Base-by-base conservation (phyloP, 1,284 basidiomycete genomes). In the Puccinia novopanici region DNA sequence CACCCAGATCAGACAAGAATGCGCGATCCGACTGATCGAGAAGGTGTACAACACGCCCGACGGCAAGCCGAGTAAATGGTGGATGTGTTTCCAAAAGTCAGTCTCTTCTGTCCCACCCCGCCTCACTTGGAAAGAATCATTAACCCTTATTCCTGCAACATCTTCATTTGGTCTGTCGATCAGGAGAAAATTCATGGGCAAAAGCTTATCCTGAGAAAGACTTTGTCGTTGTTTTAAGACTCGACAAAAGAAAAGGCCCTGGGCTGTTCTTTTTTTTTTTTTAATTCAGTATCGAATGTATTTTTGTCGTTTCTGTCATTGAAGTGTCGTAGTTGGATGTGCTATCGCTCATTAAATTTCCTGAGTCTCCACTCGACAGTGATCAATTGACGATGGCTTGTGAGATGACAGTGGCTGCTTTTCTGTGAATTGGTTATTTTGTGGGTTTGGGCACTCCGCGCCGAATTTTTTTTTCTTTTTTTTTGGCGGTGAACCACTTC, bases 21-120 rank as follows among this genome's bases (percentile, higher is more conserved):
- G 95, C 34, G 92, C 94, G 22, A 88, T 90, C 17, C 90, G 97
- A 59, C 87, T 99, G 76, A 90, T 95, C 48, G 94, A 97, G 84
- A 90, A 91, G 80, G 88, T 99, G 57, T 99, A 98, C 86, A 82
- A 80, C 75, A 81, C 68, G 90, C 91, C 84, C 89, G 90, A 91
- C 4, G 91, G 91, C 81, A 94, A 92, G 85, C 95, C 97, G 0
- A 97, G 92, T 89, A 99, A 99, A 87, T 99, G 96, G 96, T 99
- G 97, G 97, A 94, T 99, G 92, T 92, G 93, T 52, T 99, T 99
- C 90, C 76, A 79, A 95, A 95, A 87, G 84, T 83, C 42, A 68
- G 84, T 80, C 57, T 34, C 3, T 3, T 19, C 17, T 34, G 2
- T 34, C 34, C 34, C 34, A 34, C 34, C 34, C 34, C 34, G 34